These are phyloP conservation scores for Patellifolia procumbens DNA, from an alignment of 179 eudicot species.

Conservation along the genomic window DNA sequence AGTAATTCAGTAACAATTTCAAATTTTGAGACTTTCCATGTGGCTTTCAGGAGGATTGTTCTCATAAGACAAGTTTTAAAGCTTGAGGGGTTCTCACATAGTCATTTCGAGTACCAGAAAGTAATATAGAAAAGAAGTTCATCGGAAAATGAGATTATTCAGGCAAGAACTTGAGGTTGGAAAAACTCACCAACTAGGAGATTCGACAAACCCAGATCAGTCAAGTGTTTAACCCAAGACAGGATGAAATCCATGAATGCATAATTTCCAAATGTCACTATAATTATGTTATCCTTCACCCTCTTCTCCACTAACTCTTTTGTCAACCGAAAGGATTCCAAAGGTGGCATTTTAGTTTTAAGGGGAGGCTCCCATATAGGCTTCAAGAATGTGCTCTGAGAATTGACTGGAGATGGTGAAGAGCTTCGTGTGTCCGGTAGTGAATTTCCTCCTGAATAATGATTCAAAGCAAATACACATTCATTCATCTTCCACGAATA, in stretches of 20 bases:
- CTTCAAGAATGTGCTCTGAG: constrained; percentile 28
- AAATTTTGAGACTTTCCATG: constrained; percentile 7
- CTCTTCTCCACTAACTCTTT: constrained; percentile 80
- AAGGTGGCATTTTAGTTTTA: constrained; percentile 60
- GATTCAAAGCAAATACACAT: constrained; percentile 12
- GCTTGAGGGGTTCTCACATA: background rate
- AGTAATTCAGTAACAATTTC: constrained; percentile 19
- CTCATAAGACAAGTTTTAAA: background rate
- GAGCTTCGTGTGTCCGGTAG: constrained; percentile 33
- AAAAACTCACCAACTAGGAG: constrained; percentile 77
- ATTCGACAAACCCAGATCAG: constrained; percentile 77
- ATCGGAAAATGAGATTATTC: background rate
- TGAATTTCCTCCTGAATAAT: constrained; percentile 38
- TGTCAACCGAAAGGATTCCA: constrained; percentile 63
- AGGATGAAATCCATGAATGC: constrained; percentile 99
- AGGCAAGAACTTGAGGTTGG: constrained; percentile 6
- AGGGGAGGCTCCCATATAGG: constrained; percentile 69
- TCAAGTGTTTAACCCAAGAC: constrained; percentile 91
- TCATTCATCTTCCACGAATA: background rate
- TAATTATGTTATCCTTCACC: constrained; percentile 68
- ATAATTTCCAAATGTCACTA: constrained; percentile 95
- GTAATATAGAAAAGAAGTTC: background rate
- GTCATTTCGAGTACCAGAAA: background rate
- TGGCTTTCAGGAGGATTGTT: too few relatives aligned
- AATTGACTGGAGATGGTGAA: constrained; percentile 25